A percentile compares a stretch with the other conserved stretches of the same genome.
Evolutionary conservation across 805 yeast species (phyloP).

Genomic region (Cyberlindnera japonica): DNA sequence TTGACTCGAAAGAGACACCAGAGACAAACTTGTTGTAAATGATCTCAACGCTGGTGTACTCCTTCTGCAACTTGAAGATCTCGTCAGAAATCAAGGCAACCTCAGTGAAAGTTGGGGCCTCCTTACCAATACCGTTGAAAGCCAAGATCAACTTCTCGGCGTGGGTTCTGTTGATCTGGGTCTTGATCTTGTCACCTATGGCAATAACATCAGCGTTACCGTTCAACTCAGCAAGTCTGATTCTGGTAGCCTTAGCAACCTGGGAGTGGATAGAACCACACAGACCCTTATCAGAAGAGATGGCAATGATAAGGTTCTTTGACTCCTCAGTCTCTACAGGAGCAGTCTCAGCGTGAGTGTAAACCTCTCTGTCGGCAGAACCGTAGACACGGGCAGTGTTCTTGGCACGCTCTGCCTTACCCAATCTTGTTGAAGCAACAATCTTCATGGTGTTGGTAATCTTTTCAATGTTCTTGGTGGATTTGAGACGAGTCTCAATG

Average conservation of each 20-base stretch:
- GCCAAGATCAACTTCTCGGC: slow-evolving; percentile 65
- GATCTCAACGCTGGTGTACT: slow-evolving; percentile 74
- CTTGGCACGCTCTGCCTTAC: slow-evolving; percentile 95
- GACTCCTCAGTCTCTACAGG: slow-evolving; percentile 41
- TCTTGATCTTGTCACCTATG: slow-evolving; percentile 91
- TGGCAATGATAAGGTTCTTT: slow-evolving; percentile 75
- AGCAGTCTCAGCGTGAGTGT: slow-evolving; percentile 75
- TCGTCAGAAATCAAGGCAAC: slow-evolving; percentile 86
- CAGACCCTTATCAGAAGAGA: slow-evolving; percentile 96
- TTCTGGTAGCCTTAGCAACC: slow-evolving; percentile 84
- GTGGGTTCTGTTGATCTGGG: slow-evolving; percentile 83
- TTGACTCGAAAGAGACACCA: slow-evolving; percentile 89
- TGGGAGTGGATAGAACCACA: slow-evolving; percentile 99
- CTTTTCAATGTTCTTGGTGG: slow-evolving; percentile 98
- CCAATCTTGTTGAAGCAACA: slow-evolving; percentile 96
- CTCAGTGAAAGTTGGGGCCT: slow-evolving; percentile 90
- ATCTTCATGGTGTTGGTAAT: slow-evolving; percentile 99
- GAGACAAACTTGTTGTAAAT: slow-evolving; percentile 84
- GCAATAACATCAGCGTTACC: slow-evolving; percentile 77
- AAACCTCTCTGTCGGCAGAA: slow-evolving; percentile 75
- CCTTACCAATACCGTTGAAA: slow-evolving; percentile 92
- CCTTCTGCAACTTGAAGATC: slow-evolving; percentile 52
- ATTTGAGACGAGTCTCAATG: slow-evolving; percentile 95
- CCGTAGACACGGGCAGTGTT: slow-evolving; percentile 80
- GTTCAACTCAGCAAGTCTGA: slow-evolving; percentile 48